Evolutionary conservation across 257 asterid species (phyloP).

Genomic region (Vinca minor): DNA sequence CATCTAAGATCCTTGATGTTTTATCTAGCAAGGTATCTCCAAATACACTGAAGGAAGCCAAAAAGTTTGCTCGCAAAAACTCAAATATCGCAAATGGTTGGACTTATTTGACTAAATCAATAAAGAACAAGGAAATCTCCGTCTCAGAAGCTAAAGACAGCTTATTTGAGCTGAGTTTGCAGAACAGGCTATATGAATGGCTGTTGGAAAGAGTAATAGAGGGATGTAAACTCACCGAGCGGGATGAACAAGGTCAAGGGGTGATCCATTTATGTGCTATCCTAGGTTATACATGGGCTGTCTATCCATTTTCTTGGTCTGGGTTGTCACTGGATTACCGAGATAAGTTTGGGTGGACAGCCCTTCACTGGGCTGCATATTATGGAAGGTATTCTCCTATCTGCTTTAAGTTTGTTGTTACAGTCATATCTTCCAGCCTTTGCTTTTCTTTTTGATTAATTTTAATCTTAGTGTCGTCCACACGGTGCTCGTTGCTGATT

Average conservation of each 20-base stretch:
- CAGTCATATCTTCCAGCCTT: too few species aligned
- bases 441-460: background rate
- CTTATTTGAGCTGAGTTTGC: slow-evolving; percentile 69
- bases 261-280: slow-evolving; percentile 93
- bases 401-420: too few species aligned
- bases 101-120: slow-evolving; percentile 43
- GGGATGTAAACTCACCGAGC: slow-evolving; percentile 54
- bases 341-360: slow-evolving; percentile 93
- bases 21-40: slow-evolving; percentile 46
- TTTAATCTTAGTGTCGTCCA: background rate
- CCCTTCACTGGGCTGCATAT: slow-evolving; percentile 97
- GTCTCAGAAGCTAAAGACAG: slow-evolving; percentile 60
- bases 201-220: slow-evolving; percentile 62
- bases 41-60: slow-evolving; percentile 59
- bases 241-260: slow-evolving; percentile 88
- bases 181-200: slow-evolving; percentile 69
- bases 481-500: background rate
- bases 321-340: slow-evolving; percentile 86
- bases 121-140: slow-evolving; percentile 43
- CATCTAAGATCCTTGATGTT: slow-evolving; percentile 48
- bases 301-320: slow-evolving; percentile 66
- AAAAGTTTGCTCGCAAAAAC: slow-evolving; percentile 47
- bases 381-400: slow-evolving; percentile 66
- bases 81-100: slow-evolving; percentile 45
- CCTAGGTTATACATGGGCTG: slow-evolving; percentile 90